Percentiles rank a stretch among this genome's conserved stretches.
Evolutionary conservation across 106 monocot species (phyloP).

Genomic region (Chionographis japonica): DNA sequence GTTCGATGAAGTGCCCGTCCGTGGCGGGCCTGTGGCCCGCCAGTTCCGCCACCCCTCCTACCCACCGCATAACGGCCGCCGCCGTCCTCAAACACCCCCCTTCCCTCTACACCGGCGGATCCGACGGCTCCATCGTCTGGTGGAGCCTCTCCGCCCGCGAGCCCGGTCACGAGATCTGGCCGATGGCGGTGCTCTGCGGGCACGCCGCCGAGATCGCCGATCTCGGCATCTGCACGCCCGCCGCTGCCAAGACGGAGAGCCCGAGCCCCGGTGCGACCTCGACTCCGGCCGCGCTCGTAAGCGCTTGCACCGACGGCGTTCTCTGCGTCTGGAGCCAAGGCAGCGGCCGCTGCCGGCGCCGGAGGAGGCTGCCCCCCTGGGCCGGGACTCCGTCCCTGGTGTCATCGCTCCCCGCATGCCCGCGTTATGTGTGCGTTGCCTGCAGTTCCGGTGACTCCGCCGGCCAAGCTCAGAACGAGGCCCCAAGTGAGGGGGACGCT

Average conservation of each 20-base stretch:
- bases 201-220: slow-evolving; percentile 37
- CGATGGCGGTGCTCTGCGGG: slow-evolving; percentile 34
- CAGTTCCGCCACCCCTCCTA: slow-evolving; percentile 45
- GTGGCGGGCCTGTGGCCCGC: slow-evolving; percentile 64
- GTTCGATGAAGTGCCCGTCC: slow-evolving; percentile 64
- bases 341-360: slow-evolving; percentile 54
- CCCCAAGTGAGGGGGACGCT: slow-evolving; percentile 1
- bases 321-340: slow-evolving; percentile 63
- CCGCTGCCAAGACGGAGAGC: not conserved
- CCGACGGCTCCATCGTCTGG: slow-evolving; percentile 77
- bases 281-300: slow-evolving; percentile 30
- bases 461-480: not conserved
- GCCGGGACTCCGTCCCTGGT: slow-evolving; percentile 33
- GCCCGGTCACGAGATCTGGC: not conserved
- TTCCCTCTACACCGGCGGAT: slow-evolving; percentile 70
- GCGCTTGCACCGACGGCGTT: slow-evolving; percentile 60
- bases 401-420: slow-evolving; percentile 10
- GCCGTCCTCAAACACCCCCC: slow-evolving; percentile 20
- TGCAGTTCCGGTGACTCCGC: slow-evolving; percentile 31
- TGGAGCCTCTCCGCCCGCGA: slow-evolving; percentile 31
- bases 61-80: slow-evolving; percentile 47
- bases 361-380: slow-evolving; percentile 69
- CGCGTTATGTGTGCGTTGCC: slow-evolving; percentile 38
- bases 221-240: slow-evolving; percentile 27
- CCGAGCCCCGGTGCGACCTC: not conserved